A percentile compares a stretch with the other conserved stretches of the same genome.
Conservation (phyloP, 2,329 filamentous ascomycete genomes). For the Monosporascus ibericus region DNA sequence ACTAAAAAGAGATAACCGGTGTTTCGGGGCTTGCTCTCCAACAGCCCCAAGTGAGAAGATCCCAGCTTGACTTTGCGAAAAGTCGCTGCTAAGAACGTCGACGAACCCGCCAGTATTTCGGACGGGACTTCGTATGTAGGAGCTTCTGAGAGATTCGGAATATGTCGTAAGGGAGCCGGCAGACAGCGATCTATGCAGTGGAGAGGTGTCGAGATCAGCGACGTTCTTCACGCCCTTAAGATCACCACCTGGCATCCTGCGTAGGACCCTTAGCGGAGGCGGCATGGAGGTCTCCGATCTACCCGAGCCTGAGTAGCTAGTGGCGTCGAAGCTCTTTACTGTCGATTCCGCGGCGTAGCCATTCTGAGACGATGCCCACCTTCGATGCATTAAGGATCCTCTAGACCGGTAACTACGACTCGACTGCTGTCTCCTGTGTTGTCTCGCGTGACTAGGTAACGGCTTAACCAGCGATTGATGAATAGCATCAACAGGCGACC, state of each 20-base stretch:
- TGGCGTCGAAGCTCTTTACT: slow-evolving; percentile 56
- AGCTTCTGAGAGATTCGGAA: slow-evolving; percentile 55
- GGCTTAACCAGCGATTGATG: slow-evolving; percentile 25
- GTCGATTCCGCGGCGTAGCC: slow-evolving; percentile 44
- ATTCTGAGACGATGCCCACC: slow-evolving; percentile 57
- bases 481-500: slow-evolving; percentile 22
- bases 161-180: slow-evolving; percentile 55
- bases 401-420: slow-evolving; percentile 43
- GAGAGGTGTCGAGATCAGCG: slow-evolving; percentile 49
- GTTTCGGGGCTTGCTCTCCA: slow-evolving; percentile 43
- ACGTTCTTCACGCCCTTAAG: slow-evolving; percentile 62
- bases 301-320: slow-evolving; percentile 46
- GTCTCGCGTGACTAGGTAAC: slow-evolving; percentile 26
- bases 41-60: slow-evolving; percentile 55
- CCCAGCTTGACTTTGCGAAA: slow-evolving; percentile 34
- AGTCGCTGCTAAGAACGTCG: slow-evolving; percentile 37
- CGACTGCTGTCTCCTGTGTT: slow-evolving; percentile 41
- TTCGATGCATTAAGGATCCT: slow-evolving; percentile 45
- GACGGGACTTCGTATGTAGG: slow-evolving; percentile 40
- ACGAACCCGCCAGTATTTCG: slow-evolving; percentile 36
- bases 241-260: slow-evolving; percentile 70
- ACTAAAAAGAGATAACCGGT: slow-evolving; percentile 49
- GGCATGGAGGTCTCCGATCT: slow-evolving; percentile 38
- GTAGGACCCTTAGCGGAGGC: slow-evolving; percentile 55
- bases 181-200: slow-evolving; percentile 48